These are phyloP conservation scores for Sodiomyces alkalinus DNA, from an alignment of 2,329 filamentous ascomycete genomes.

Conservation along the genomic window DNA sequence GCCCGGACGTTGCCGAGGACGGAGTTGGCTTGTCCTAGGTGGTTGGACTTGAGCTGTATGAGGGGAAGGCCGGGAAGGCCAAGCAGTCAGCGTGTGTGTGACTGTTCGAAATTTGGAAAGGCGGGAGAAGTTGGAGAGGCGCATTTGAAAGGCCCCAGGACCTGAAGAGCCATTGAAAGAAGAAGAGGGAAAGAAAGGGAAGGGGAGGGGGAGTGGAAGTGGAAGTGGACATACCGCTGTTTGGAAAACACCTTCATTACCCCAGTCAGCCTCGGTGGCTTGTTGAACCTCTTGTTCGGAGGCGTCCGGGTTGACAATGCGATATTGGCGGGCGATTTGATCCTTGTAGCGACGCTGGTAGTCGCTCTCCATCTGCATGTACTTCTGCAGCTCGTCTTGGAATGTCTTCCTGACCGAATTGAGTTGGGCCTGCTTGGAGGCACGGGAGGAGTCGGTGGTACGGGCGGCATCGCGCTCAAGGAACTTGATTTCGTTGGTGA, in stretches of 20 bases:
- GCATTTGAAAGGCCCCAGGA: conserved; percentile 2
- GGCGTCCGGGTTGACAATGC: conserved; percentile 71
- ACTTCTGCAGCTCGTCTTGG: conserved; percentile 54
- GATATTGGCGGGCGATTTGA: conserved; percentile 66
- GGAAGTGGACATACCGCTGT: conserved; percentile 57
- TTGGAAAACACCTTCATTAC: conserved; percentile 68
- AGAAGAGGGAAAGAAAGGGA: neutral
- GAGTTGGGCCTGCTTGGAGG: conserved; percentile 55
- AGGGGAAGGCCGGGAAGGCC: too few species aligned
- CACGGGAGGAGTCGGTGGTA: conserved; percentile 43
- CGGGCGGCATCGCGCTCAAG: conserved; percentile 56
- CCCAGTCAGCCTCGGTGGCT: conserved; percentile 57
- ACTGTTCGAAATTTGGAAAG: neutral
- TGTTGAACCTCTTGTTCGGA: conserved; percentile 55
- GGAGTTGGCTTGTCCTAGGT: conserved; percentile 54
- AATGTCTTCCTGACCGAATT: conserved; percentile 57
- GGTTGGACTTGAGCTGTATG: conserved; percentile 55
- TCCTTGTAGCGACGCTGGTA: conserved; percentile 61
- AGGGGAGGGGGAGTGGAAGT: neutral
- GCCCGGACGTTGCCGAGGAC: conserved; percentile 67
- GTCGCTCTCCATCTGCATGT: conserved; percentile 53
- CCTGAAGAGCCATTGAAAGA: conserved; percentile 1
- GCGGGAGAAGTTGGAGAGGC: too few species aligned
- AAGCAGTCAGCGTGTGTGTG: conserved; percentile 1
- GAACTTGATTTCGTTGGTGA: conserved; percentile 65